Base-by-base conservation (phyloP, 2,329 filamentous ascomycete genomes). In the Sporothrix schenckii region DNA sequence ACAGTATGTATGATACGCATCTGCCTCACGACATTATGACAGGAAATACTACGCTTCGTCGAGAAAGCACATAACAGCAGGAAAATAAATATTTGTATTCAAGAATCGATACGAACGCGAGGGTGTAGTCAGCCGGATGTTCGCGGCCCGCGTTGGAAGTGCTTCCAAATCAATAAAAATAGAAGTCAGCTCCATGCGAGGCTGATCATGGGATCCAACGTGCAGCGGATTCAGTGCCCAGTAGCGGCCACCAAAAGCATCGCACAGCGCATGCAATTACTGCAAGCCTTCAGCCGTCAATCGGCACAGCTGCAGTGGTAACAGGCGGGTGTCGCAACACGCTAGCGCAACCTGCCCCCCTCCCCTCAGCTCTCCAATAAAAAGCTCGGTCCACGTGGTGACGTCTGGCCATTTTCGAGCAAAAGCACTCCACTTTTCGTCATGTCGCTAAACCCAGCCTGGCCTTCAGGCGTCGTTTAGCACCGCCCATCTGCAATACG, bases 371-470 rank as follows among this genome's bases (percentile, higher is more conserved):
- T 50, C 47, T 1, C 44, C 52, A 52, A 21, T 47, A 13, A 67
- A 67, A 72, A 58, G 69, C 71, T 72, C 66, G 68, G 71, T 60
- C 69, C 71, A 70, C 61, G 54, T 58, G 70, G 53, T 72, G 70
- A 63, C 54, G 49, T 67, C 56, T 41, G 44, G 63, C 53, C 50
- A 21, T 13, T 65, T 66, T 30, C n/a, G 53, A 49, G 56, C 39
- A 61, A 14, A n/a, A 61, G 10, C 56, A 61, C 56, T 63, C 58
- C 58, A 63, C 58, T 63, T 63, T 63, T 34, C 34, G 34, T 34
- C 34, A 34, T 34, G 58, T 39, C 24, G 34, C 39, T 27, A 44
- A 44, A 21, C 21, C 52, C 7, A 10, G 49, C 49, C 49, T 21
- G 49, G 21, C 49, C 49, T 21, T 39, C 21, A 63, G 7, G 11